Base-by-base conservation (phyloP, 192 early-diverging fungal species). In the Backusella psychrophila region DNA sequence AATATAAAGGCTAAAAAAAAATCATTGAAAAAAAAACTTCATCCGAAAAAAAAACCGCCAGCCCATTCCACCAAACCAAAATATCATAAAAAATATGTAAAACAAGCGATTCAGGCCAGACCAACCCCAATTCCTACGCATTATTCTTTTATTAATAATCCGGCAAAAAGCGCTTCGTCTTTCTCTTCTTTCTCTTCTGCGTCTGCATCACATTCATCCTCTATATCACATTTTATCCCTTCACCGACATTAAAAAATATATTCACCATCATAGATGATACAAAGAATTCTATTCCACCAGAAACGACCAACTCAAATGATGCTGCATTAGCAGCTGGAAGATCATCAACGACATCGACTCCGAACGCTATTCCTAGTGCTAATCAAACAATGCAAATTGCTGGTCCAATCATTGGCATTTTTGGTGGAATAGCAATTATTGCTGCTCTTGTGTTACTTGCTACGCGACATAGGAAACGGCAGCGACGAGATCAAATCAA, bases 341-440 rank as follows among this genome's bases (percentile, higher is more conserved):
- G 56, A 63, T 63, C 56, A 29, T 63, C 56, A 29, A 11, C 23
- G 4, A 63, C 56, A 29, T 26, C 56, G 26, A 63, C 56, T 63
- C 56, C 56, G 56, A 63, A 63, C 12, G 56, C 56, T 26, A 63
- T 63, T 29, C 56, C 21, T 29, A 29, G 26, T 29, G 12, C 56
- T 63, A 38, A 41, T 23, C 34, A 69, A 69, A 38, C 68, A 69
- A 38, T 38, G 34, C 36, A 69, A 41, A 69, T 69, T 39, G 68
- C 34, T 23, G 68, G 68, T 38, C 68, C 68, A 23, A 38, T 39
- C 12, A 36, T 69, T 21, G 68, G 68, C 21, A 69, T 69, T 17
- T 41, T 69, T 69, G 68, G 35, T 12, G 68, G 68, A 41, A 29
- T 69, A 38, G 68, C 36, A 41, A 21, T 69, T 4, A 29, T 41